Evolutionary conservation across 1,284 basidiomycete genomes (phyloP), one percentile per base, ranked within the genome.

Genomic region (Tilletia caries): DNA sequence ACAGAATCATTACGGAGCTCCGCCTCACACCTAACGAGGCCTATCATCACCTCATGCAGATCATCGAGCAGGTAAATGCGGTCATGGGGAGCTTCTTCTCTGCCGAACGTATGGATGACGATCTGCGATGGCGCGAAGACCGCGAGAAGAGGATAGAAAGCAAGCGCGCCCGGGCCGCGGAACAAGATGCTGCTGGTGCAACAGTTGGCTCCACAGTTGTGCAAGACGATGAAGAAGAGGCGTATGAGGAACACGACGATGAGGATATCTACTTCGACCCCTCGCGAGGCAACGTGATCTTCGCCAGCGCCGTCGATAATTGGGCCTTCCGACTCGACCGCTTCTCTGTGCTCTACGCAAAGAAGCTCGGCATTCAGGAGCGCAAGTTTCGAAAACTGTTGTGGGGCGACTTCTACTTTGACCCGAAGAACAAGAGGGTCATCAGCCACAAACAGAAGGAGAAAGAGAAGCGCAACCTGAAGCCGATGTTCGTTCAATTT

Each of bases 401-500:
- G 1, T 99, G 96, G 96, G 96, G 96, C 0, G 95, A 98, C 84
- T 98, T 91, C 84, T 99, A 92, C 85, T 87, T 98, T 69, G 96
- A 98, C 83, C 92, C 95, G 0, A 98, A 98, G 86, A 91, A 91
- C 65, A 98, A 97, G 85, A 88, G 90, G 72, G 92, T 98, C 27
- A 90, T 98, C 79, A 92, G 91, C 75, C 87, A 93, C 82, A 96
- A 95, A 84, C 92, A 94, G 83, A 87, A 95, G 69, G 85, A 85
- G 43, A 89, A 89, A 72, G 82, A 83, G 50, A 84, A 83, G 70
- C 88, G 93, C 29, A 87, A 88, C 37, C 85, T 99, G 79, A 98
- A 98, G 85, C 93, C 95, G n/a, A 87, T 98, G 65, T 98, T 98
- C 81, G 96, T 98, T 3, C 95, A 98, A 84, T 97, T 98, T 78